Base-by-base conservation (phyloP, 2,329 filamentous ascomycete genomes). In the Phialophora chinensis region DNA sequence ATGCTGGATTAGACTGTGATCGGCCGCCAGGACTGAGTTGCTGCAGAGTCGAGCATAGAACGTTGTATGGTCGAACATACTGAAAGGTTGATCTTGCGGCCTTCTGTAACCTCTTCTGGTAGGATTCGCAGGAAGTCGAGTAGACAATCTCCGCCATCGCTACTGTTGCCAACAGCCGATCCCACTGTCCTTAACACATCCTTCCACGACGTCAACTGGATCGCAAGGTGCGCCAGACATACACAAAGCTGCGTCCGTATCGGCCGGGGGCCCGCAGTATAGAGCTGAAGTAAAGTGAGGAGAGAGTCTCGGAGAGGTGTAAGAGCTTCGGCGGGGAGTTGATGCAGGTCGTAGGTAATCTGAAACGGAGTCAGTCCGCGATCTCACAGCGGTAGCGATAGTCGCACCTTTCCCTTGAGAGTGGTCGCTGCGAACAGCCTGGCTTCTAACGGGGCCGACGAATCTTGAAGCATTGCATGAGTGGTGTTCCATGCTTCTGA, bases 71-170 rank as follows among this genome's bases (percentile, higher is more conserved):
- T 83, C 90, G 88, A 86, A 94, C 92, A 84, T 95, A 97, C 93
- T 88, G 92, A 93, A 82, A 99, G 87, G 86, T 93, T 97, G 86
- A 99, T 97, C 84, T 98, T 99, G 82, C 95, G 92, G 82, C 95
- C 95, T 86, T 99, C 94, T 74, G 92, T 98, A 77, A 99, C 95
- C 86, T 99, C 95, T 85, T 99, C 95, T 64, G 95, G 95, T 72
- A 99, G 88, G 75, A 99, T 93, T 79, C 92, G 93, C 72, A 99
- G 85, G 79, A 99, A 99, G 79, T 99, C 95, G 76, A 99, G 85
- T 75, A 98, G 91, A 78, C 91, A 95, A 71, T 93, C 88, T 74
- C 95, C 88, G 67, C 90, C 87, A 75, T 91, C 90, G 77, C 86
- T 87, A 72, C 91, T 71, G 71, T 74, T 77, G 64, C 80, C 90